Conservation (phyloP, 2,329 filamentous ascomycete species). For the Exophiala sideris region DNA sequence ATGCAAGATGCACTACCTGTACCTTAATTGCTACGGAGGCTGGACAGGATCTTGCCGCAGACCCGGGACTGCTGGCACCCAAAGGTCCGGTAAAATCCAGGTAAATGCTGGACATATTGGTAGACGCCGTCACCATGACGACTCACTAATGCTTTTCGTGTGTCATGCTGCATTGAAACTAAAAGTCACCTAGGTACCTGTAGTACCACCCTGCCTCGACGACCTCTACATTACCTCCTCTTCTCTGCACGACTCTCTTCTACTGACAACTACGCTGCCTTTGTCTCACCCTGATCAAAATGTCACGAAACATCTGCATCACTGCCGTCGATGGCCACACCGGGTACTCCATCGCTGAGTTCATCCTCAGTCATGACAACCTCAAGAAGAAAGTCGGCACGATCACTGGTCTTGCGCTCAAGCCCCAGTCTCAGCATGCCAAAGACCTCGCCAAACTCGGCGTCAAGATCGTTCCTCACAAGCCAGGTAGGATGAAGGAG, state of each 20-base stretch:
- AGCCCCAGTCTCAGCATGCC: slow-evolving; percentile 38
- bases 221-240: background rate
- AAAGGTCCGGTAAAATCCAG: background rate
- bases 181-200: too few species aligned
- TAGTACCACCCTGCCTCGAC: too few species aligned
- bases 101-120: background rate
- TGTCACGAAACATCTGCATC: slow-evolving; percentile 45
- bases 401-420: slow-evolving; percentile 41
- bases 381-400: slow-evolving; percentile 44
- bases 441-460: slow-evolving; percentile 44
- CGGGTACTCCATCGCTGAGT: slow-evolving; percentile 50
- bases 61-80: too few species aligned
- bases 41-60: too few species aligned
- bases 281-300: background rate
- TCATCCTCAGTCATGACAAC: slow-evolving; percentile 43
- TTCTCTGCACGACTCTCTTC: background rate
- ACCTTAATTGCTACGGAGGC: too few species aligned
- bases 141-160: background rate
- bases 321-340: slow-evolving; percentile 51
- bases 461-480: slow-evolving; percentile 43
- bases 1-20: background rate
- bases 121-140: background rate
- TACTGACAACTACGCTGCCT: background rate
- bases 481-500: slow-evolving; percentile 40
- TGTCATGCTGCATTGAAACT: background rate